Percentiles rank a stretch among this genome's conserved stretches.
Evolutionary conservation across 2,329 filamentous ascomycete species (phyloP).

Genomic region (Colletotrichum scovillei): DNA sequence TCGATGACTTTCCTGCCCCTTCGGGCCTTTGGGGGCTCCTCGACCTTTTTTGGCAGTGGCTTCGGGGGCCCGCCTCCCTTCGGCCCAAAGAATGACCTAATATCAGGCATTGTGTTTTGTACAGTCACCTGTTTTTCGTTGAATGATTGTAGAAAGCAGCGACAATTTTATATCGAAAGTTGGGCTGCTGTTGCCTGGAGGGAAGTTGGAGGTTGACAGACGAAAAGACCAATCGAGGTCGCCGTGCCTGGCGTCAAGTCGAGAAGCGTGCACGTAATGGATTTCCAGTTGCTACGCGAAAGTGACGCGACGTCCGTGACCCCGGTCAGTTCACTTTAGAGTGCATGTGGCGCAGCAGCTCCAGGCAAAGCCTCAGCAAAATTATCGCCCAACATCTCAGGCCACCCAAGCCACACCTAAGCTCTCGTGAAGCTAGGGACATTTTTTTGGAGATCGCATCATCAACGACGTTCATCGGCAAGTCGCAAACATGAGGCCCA

Average conservation of each 20-base stretch:
- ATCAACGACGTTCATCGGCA: conserved; percentile 39
- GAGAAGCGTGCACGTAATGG: conserved; percentile 24
- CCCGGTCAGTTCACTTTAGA: conserved; percentile 25
- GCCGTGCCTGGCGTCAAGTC: conserved; percentile 23
- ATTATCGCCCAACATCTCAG: conserved; percentile 38
- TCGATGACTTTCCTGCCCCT: conserved; percentile 77
- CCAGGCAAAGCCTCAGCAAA: conserved; percentile 32
- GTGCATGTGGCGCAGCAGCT: conserved; percentile 34
- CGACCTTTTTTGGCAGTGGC: conserved; percentile 57
- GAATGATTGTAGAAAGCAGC: not conserved
- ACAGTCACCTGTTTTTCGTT: not conserved
- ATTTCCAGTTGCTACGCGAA: conserved; percentile 49
- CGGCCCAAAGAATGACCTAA: conserved; percentile 88
- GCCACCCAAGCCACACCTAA: conserved; percentile 37
- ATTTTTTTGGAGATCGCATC: conserved; percentile 47
- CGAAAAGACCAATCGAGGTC: not conserved
- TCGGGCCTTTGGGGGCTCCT: conserved; percentile 56
- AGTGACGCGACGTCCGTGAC: conserved; percentile 58
- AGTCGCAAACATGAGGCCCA: conserved; percentile 58
- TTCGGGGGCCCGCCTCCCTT: conserved; percentile 72
- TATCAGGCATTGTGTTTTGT: conserved; percentile 79
- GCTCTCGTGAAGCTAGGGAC: conserved; percentile 35
- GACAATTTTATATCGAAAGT: not conserved
- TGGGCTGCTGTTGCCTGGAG: conserved; percentile 23
- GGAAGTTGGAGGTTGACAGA: conserved; percentile 1